Percentiles rank a stretch among this genome's conserved stretches.
These are phyloP conservation scores for Kazachstania viticola DNA, from an alignment of 805 yeast genomes.

Conservation along the genomic window DNA sequence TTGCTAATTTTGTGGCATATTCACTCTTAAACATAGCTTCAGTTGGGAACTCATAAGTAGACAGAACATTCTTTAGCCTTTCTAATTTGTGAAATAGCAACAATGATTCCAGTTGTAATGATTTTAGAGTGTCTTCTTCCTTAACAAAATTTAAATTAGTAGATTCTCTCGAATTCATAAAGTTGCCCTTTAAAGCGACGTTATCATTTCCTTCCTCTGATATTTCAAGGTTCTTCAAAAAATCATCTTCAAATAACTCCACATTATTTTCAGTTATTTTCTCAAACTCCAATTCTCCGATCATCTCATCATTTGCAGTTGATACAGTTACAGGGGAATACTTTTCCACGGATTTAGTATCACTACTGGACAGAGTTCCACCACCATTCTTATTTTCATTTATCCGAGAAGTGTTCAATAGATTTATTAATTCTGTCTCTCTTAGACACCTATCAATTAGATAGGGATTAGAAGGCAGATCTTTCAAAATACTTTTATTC, in stretches of 20 bases:
- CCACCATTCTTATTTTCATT: conserved; percentile 10
- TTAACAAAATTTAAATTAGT: neutral
- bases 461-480: conserved; percentile 58
- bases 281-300: conserved; percentile 26
- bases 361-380: neutral
- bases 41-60: conserved; percentile 20
- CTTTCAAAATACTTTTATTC: conserved; percentile 40
- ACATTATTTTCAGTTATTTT: conserved; percentile 22
- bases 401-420: conserved; percentile 8
- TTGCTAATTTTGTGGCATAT: too few relatives aligned
- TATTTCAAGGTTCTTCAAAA: conserved; percentile 12
- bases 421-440: conserved; percentile 43
- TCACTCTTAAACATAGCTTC: conserved; percentile 9
- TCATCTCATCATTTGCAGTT: conserved; percentile 1
- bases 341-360: neutral
- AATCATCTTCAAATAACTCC: conserved; percentile 23
- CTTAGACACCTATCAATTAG: conserved; percentile 55
- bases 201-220: conserved; percentile 6
- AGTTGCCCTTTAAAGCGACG: neutral
- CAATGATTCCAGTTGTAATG: conserved; percentile 18
- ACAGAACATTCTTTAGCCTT: conserved; percentile 13
- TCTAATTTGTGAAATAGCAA: conserved; percentile 14
- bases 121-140: conserved; percentile 4
- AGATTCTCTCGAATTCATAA: neutral
- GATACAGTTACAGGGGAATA: neutral